Conservation (phyloP, 345 rosid species). For the Kernera saxatilis region DNA sequence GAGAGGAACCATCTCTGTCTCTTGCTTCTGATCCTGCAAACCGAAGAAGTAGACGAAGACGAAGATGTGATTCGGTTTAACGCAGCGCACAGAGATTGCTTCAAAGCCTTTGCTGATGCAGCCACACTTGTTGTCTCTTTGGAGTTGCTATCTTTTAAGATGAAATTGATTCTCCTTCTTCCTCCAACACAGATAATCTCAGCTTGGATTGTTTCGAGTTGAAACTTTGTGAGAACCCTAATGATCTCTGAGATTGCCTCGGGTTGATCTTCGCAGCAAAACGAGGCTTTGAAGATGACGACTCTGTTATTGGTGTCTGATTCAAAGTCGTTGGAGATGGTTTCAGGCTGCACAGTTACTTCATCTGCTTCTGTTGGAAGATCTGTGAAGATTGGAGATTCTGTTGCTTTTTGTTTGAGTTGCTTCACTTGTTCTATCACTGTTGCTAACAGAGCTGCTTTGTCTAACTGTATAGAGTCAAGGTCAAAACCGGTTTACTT, state of each 20-base stretch:
- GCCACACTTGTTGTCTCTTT: not conserved
- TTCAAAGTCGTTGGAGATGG: not conserved
- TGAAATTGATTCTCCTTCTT: constrained; percentile 53
- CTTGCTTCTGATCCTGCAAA: constrained; percentile 67
- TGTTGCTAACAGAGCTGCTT: constrained; percentile 76
- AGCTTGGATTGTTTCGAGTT: constrained; percentile 47
- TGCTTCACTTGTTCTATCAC: constrained; percentile 72
- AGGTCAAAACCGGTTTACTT: not conserved
- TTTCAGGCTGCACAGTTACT: constrained; percentile 48
- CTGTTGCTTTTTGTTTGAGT: constrained; percentile 56
- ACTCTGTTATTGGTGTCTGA: constrained; percentile 3
- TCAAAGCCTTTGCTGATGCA: constrained; percentile 33
- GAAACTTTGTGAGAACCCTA: constrained; percentile 45
- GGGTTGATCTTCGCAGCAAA: constrained; percentile 85
- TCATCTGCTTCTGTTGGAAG: constrained; percentile 73
- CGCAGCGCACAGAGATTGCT: constrained; percentile 43
- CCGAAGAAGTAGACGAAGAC: constrained; percentile 41
- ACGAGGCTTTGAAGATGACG: constrained; percentile 47
- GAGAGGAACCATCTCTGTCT: constrained; percentile 84
- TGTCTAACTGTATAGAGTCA: constrained; percentile 62
- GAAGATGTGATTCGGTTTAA: constrained; percentile 36
- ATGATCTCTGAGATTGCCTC: constrained; percentile 66
- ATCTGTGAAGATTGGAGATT: constrained; percentile 39
- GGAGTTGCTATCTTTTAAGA: constrained; percentile 34
- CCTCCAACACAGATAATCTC: constrained; percentile 72